Evolutionary conservation across 2,329 filamentous ascomycete genomes (phyloP), one percentile per base, ranked within the genome.

Genomic region (Alternaria consortialis): DNA sequence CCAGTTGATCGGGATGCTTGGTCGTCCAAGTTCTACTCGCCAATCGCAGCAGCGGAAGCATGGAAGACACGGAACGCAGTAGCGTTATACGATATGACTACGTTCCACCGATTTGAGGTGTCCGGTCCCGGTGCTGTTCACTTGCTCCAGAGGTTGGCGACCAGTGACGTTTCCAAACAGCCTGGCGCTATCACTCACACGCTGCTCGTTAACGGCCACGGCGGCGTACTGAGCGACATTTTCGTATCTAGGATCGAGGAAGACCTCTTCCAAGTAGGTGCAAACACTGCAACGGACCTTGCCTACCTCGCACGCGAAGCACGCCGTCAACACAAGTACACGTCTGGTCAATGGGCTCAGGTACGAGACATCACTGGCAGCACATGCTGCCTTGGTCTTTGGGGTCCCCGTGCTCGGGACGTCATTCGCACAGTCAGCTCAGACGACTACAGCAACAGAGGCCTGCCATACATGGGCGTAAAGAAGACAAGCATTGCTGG

Each of bases 21-120:
- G 87, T 86, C 87, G 1, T 77, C 83, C 0, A 77, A 79, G 25
- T 87, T 83, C 62, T 85, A 88, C 71, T 89, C 86, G 0, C 84
- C 86, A 0, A 84, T 89, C 37, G 81, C 83, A 0, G 86, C 86
- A 0, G 87, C 80, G 1, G 87, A 90, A 71, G 87, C 87, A 0
- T 89, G 86, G 86, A 89, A 87, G 78, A 89, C 87, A 2, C 82
- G 88, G 1, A 88, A 86, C 5, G 84, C 85, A 0, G 87, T 84
- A 2, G 87, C 85, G 7, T 81, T 90, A 82, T 90, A 86, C 68
- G 87, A 90, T 64, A 84, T 89, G 81, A 88, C 86, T 1, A 84
- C 87, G 0, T 81, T 88, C 36, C 83, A 86, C 23, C 81, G 87
- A 1, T 79, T 90, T 3, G 85, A 88, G 58, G 79, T 89, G 0